Base-by-base conservation (phyloP, 495 filamentous ascomycete genomes). In the Trypethelium eluteriae region DNA sequence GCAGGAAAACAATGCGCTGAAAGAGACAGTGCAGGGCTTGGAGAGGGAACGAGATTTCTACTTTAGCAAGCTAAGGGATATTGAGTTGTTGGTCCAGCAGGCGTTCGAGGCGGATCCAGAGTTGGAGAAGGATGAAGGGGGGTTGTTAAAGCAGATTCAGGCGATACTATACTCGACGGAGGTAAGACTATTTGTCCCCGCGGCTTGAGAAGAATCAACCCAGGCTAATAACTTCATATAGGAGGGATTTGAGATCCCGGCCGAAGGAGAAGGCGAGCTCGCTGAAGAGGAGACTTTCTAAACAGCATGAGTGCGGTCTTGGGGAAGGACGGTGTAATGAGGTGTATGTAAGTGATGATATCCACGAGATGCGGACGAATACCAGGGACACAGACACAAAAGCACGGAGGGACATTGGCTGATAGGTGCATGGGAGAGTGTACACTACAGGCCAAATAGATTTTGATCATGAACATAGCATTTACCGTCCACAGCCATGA, bases 81-180 rank as follows among this genome's bases (percentile, higher is more conserved):
- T 98, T 70, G 95, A 98, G 78, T 77, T 98, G 70, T 76, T 98
- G 74, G 81, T 98, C 64, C 94, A 98, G 81, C 86, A 87, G 69
- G 91, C 91, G 16, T 89, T 96, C 71, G 94, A 98, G 72, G 86
- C 86, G 49, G 87, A 96, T 69, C 92, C 93, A 4, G 87, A 93
- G 77, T 78, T 98, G 62, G 94, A 96, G 81, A 89, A 93, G 84
- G 89, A 93, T 35, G 93, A 96, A 68, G 89, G 93, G 59, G 87
- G 91, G 7, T 80, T 98, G 67, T 85, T 96, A 71, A 95, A 93
- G 83, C 87, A 91, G 76, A 96, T 98, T 76, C 94, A 98, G 80
- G 86, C 85, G 18, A 98, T 97, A 77, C 80, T 98, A 68, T 98
- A 98, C 84, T 96, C 92, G 64, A 98, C 94, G 66, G 94, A 98